phyloP scores from a whole-genome alignment of 345 rosid genomes.

The Noccaea bulbosa region DNA sequence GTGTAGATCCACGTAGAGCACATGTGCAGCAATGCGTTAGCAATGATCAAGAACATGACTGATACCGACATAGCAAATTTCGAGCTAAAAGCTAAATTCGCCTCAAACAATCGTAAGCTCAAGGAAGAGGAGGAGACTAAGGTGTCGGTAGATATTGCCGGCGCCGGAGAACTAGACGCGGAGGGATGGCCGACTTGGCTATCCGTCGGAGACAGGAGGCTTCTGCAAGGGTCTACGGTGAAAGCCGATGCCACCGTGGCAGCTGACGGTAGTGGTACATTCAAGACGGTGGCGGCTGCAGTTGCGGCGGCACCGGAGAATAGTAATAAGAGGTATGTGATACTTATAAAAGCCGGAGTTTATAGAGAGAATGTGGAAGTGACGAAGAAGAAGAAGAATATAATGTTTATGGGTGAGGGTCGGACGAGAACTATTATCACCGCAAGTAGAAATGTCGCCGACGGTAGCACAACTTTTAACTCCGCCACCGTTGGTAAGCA shows the following conservation, averaged over 20 bases:
- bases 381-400: slow-evolving; percentile 55
- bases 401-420: slow-evolving; percentile 96
- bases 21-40: slow-evolving; percentile 68
- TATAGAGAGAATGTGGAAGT: slow-evolving; percentile 85
- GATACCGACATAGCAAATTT: slow-evolving; percentile 58
- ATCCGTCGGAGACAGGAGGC: slow-evolving; percentile 72
- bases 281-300: slow-evolving; percentile 63
- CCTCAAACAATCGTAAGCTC: slow-evolving; percentile 51
- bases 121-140: slow-evolving; percentile 44
- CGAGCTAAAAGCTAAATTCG: slow-evolving; percentile 35
- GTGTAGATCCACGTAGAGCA: slow-evolving; percentile 51
- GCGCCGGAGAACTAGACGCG: slow-evolving; percentile 36
- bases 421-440: slow-evolving; percentile 70
- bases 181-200: slow-evolving; percentile 83
- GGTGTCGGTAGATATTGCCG: slow-evolving; percentile 9
- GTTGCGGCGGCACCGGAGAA: slow-evolving; percentile 75
- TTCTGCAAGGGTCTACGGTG: slow-evolving; percentile 61
- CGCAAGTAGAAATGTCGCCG: slow-evolving; percentile 71
- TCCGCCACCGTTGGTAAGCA: slow-evolving; percentile 89
- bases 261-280: slow-evolving; percentile 79
- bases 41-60: slow-evolving; percentile 72
- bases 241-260: slow-evolving; percentile 75
- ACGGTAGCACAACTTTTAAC: slow-evolving; percentile 88
- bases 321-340: slow-evolving; percentile 64
- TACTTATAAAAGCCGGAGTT: slow-evolving; percentile 77